Evolutionary conservation across 805 yeast genomes (phyloP).

Genomic region (Grigorovia jiainica): DNA sequence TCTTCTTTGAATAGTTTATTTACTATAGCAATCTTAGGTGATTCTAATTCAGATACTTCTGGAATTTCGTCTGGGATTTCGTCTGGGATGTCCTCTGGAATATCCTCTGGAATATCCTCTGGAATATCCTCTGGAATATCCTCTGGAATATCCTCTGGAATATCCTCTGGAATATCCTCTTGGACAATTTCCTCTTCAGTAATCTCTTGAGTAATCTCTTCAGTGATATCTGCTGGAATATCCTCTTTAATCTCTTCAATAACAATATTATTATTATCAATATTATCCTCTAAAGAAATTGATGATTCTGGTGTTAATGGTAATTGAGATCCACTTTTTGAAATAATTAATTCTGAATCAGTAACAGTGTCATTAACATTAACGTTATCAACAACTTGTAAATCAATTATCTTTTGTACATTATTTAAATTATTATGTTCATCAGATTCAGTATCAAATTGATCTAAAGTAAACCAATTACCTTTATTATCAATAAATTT

Average conservation of each 20-base stretch:
- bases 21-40: too few relatives aligned
- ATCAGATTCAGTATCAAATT: constrained; percentile 27
- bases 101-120: too few relatives aligned
- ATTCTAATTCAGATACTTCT: neutral
- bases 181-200: neutral
- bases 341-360: neutral
- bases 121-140: neutral
- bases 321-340: too few relatives aligned
- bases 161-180: constrained; percentile 1
- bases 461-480: constrained; percentile 25
- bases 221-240: neutral
- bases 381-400: neutral
- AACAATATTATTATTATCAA: neutral
- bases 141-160: neutral
- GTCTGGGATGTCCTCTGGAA: neutral
- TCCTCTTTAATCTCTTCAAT: neutral
- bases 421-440: constrained; percentile 32
- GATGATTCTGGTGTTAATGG: too few relatives aligned
- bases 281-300: too few relatives aligned
- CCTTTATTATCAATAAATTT: constrained; percentile 23
- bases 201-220: too few relatives aligned
- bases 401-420: constrained; percentile 16
- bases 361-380: constrained; percentile 1
- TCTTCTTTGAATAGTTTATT: neutral
- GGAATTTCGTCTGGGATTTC: neutral